Evolutionary conservation across 352 stramenopile species (phyloP).

Genomic region (Aphanomyces astaci): DNA sequence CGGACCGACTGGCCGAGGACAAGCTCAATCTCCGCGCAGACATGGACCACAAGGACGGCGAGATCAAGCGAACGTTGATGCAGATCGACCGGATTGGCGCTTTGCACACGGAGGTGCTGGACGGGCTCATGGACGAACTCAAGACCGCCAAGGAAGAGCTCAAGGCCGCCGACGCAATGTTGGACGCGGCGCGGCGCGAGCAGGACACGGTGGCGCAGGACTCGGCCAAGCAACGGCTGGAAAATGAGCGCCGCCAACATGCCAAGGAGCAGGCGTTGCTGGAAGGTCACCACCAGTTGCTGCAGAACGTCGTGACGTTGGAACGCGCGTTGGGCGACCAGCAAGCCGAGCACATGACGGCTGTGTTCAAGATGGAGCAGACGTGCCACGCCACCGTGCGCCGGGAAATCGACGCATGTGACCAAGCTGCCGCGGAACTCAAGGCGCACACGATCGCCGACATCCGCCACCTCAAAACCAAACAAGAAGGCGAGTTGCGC

Average conservation of each 20-base stretch:
- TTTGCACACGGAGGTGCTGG: constrained; percentile 54
- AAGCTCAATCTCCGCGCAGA: constrained; percentile 37
- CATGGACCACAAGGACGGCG: constrained; percentile 49
- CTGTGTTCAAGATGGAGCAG: constrained; percentile 55
- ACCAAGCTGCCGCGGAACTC: constrained; percentile 53
- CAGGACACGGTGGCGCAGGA: constrained; percentile 34
- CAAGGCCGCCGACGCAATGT: constrained; percentile 34
- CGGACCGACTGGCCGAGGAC: constrained; percentile 45
- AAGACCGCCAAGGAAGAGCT: constrained; percentile 51
- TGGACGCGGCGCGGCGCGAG: constrained; percentile 37
- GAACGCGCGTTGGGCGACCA: constrained; percentile 54
- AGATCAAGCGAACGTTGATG: constrained; percentile 45
- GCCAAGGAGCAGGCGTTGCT: constrained; percentile 61
- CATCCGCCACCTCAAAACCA: constrained; percentile 45
- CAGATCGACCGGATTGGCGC: constrained; percentile 47
- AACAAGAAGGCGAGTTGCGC: constrained; percentile 50
- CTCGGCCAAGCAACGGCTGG: constrained; percentile 44
- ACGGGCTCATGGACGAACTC: constrained; percentile 43
- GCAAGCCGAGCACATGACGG: constrained; percentile 55
- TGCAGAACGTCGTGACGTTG: constrained; percentile 57
- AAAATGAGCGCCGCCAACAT: constrained; percentile 58
- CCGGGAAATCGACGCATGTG: constrained; percentile 34
- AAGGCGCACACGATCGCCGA: constrained; percentile 53
- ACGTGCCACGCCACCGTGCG: constrained; percentile 39
- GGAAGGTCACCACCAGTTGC: constrained; percentile 45